Evolutionary conservation across 2,329 filamentous ascomycete genomes (phyloP), one percentile per base, ranked within the genome.

Genomic region (Salinomyces thailandicus): DNA sequence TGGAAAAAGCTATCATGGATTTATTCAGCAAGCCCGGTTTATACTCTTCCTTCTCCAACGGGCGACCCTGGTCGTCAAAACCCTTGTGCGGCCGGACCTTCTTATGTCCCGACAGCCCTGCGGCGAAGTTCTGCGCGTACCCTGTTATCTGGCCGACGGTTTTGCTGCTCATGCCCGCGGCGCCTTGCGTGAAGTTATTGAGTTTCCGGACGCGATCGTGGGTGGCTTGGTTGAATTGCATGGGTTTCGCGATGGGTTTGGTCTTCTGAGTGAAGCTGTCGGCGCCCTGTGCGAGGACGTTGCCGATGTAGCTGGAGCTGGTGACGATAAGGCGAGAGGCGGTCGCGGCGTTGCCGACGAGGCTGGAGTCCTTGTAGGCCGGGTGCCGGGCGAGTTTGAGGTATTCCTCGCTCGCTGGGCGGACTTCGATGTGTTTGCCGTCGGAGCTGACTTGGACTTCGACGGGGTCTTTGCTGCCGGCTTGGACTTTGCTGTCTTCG

Each of bases 1-100:
- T 98, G 26, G 82, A 85, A 60, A 96, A 96, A 0, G 91, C 91
- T 67, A 98, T 96, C 66, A 98, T 68, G 44, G 80, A 86, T 70
- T 94, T 95, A 66, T 98, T 98, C 47, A 98, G 64, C 18, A 98
- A 65, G 4, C 91, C 89, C 0, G 91, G 89, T 62, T 94, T 94
- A 64, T 91, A 93, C 13, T 66, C 58, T 6, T 61, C 59, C 5
- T 57, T 50, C 17, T 41, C 37, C 26, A 68, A 61, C 3, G 71
- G 69, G 35, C 77, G 77, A 22, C 84, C 84, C 42, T 87, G 75
- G 41, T 78, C 74, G 41, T 83, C 83, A 40, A 71, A 73, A 1
- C 79, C 78, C 51, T 72, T 75, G 14, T 71, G 49, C 62, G 71
- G 41, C 59, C 55, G 43, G 2, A 64, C 63, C 35, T 71, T 69